Base-by-base conservation (phyloP, 2,329 filamentous ascomycete species). In the Aspergillus sp. region DNA sequence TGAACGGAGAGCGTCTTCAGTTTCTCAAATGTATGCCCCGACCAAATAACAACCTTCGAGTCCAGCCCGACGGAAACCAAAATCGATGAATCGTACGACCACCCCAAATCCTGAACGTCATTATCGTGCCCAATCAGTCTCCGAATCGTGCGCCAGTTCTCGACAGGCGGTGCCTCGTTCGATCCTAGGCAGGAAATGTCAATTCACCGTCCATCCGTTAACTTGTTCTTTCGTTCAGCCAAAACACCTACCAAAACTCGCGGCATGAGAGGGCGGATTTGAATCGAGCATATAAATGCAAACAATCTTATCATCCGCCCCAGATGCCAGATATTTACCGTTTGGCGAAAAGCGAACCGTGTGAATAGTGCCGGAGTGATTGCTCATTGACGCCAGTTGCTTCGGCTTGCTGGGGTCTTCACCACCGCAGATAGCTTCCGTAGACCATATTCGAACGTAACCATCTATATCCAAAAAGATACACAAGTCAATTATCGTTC, bases 1-100 rank as follows among this genome's bases (percentile, higher is more conserved):
- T 99, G 95, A 58, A 93, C 89, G 2, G 92, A 87, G 5, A 99
- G 80, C 3, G 91, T 93, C 82, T 98, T 98, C 64, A 99, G 83
- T 78, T 96, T 98, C 78, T 99, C 95, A 67, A 99, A 99, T 0
- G 93, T 98, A 76, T 96, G 90, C 1, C 95, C 96, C 1, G 93
- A 98, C 95, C 95, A 99, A 21, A 99, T 90, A 9, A 99, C 95
- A 14, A 99, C 89, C 77, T 99, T 99, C 44, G 95, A 98, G 76
- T 99, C 95, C 65, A 99, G 79, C 2, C 95, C 96, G 25, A 99
- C 95, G 0, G 95, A 98, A 4, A 98, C 93, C 60, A 99, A 80
- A 55, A 99, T 91, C 1, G 93, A 97, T 31, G 93, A 96, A 78
- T 99, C 95, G 71, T 89, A 88, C 19, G 95, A 96, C 95, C 95